These are phyloP conservation scores for Cyphellophora europaea DNA, from an alignment of 2,329 filamentous ascomycete species.

Conservation along the genomic window DNA sequence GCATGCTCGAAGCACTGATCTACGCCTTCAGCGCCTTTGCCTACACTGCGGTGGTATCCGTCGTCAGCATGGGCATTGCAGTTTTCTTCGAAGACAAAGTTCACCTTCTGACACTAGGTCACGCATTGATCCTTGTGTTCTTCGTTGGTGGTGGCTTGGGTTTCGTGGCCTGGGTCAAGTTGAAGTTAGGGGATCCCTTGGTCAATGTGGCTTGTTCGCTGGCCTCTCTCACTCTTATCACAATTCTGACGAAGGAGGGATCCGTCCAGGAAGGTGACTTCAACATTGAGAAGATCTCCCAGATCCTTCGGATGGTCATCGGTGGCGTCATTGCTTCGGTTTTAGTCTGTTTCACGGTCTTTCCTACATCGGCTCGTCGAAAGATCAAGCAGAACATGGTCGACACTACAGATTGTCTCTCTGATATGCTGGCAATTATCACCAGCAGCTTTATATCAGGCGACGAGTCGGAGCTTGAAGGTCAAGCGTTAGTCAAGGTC, in stretches of 20 bases:
- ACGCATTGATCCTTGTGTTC: conserved; percentile 68
- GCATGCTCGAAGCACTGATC: conserved; percentile 77
- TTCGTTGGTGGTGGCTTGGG: conserved; percentile 83
- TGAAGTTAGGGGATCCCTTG: conserved; percentile 65
- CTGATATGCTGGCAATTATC: conserved; percentile 72
- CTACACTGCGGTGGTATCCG: conserved; percentile 66
- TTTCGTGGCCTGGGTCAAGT: conserved; percentile 80
- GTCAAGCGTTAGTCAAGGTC: conserved; percentile 54
- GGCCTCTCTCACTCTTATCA: conserved; percentile 80
- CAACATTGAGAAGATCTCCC: conserved; percentile 69
- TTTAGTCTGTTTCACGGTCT: conserved; percentile 66
- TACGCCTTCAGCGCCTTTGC: conserved; percentile 68
- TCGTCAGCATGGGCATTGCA: conserved; percentile 81
- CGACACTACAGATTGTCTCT: conserved; percentile 63
- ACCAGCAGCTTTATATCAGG: conserved; percentile 77
- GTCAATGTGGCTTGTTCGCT: conserved; percentile 81
- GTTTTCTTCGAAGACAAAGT: conserved; percentile 64
- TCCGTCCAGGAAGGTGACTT: conserved; percentile 75
- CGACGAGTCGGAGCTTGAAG: conserved; percentile 65
- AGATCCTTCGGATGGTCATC: conserved; percentile 75
- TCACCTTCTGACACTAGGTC: conserved; percentile 60
- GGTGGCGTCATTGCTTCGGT: conserved; percentile 65
- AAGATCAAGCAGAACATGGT: conserved; percentile 66
- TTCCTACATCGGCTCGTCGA: conserved; percentile 66
- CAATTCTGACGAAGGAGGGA: conserved; percentile 82